A percentile compares a stretch with the other conserved stretches of the same genome.
These are phyloP conservation scores for Metschnikowia santaceciliae DNA, from an alignment of 805 yeast genomes.

Conservation along the genomic window DNA sequence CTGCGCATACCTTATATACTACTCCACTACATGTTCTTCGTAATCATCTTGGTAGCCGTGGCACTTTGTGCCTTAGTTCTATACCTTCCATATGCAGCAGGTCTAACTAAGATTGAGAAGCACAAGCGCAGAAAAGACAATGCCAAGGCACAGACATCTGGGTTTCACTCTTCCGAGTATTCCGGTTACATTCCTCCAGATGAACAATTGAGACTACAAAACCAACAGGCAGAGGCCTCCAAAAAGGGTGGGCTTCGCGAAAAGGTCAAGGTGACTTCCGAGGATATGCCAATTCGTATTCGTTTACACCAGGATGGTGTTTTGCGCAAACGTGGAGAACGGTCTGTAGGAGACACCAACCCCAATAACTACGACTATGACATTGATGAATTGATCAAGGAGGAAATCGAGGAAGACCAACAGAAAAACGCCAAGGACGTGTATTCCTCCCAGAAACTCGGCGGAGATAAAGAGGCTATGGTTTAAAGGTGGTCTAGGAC, in stretches of 20 bases:
- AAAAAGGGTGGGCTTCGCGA: slow-evolving; percentile 25
- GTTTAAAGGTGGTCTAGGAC: slow-evolving; percentile 4
- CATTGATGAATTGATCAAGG: slow-evolving; percentile 40
- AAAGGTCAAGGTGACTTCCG: slow-evolving; percentile 29
- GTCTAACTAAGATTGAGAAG: slow-evolving; percentile 43
- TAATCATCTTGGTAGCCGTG: slow-evolving; percentile 38
- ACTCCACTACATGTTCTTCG: slow-evolving; percentile 28
- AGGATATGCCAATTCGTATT: slow-evolving; percentile 36
- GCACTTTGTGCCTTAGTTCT: slow-evolving; percentile 39
- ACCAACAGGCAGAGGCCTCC: slow-evolving; percentile 10
- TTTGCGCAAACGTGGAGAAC: slow-evolving; percentile 31
- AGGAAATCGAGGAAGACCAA: slow-evolving; percentile 27
- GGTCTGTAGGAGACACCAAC: slow-evolving; percentile 31
- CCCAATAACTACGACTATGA: slow-evolving; percentile 44
- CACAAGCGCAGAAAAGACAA: slow-evolving; percentile 16
- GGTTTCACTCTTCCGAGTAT: slow-evolving; percentile 10
- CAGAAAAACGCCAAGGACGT: slow-evolving; percentile 8
- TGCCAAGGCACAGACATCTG: slow-evolving; percentile 5
- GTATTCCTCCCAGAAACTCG: slow-evolving; percentile 11
- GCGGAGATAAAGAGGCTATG: slow-evolving; percentile 18
- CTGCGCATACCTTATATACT: background rate
- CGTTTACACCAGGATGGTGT: slow-evolving; percentile 23
- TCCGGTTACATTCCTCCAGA: slow-evolving; percentile 42
- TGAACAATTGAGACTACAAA: slow-evolving; percentile 21
- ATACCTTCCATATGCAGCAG: slow-evolving; percentile 47